Base-by-base conservation (phyloP, 23 red algal species). In the Gracilaria caudata region DNA sequence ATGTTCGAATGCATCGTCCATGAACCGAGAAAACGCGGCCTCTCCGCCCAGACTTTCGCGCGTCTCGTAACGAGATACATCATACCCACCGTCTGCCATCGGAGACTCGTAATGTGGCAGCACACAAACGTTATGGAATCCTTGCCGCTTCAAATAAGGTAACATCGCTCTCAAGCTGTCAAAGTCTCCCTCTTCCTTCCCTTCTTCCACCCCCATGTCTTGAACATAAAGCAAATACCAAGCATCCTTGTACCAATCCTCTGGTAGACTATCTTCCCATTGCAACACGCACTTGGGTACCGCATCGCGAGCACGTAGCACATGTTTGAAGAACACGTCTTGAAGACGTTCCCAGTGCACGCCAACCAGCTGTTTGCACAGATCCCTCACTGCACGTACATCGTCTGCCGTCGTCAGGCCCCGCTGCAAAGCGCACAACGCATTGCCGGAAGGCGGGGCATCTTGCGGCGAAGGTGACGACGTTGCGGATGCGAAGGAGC, bases 211-310 rank as follows among this genome's bases (percentile, higher is more conserved):
- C 9, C 92, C 96, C 66, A 90, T 89, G 54, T 85, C 86, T 75
- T 98, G 96, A 38, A 87, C 87, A 77, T 93, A 98, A 70, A 88
- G 25, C 58, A 73, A 76, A 74, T 98, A 98, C 96, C 96, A 98
- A n/a, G 96, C 86, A 37, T 95, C 96, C 43, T 89, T 89, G 81
- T 88, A 90, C 96, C 96, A 98, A 51, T 93, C 87, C n/a, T 61
- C 77, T 1, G 88, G 34, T 34, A 95, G 55, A 24, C 30, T 81
- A 10, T 61, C 80, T 47, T 98, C 96, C 24, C 87, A 78, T 21
- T 43, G 30, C 14, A 86, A 10, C 26, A 92, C 64, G 6, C 59
- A 49, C 16, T 59, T 11, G 3, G 91, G 81, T 56, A 91, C 43
- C 39, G 49, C 55, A 20, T 78, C 80, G 12, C 79, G 76, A 34